These are phyloP conservation scores for Naganishia albida DNA, from an alignment of 1,284 basidiomycete species.

Conservation along the genomic window DNA sequence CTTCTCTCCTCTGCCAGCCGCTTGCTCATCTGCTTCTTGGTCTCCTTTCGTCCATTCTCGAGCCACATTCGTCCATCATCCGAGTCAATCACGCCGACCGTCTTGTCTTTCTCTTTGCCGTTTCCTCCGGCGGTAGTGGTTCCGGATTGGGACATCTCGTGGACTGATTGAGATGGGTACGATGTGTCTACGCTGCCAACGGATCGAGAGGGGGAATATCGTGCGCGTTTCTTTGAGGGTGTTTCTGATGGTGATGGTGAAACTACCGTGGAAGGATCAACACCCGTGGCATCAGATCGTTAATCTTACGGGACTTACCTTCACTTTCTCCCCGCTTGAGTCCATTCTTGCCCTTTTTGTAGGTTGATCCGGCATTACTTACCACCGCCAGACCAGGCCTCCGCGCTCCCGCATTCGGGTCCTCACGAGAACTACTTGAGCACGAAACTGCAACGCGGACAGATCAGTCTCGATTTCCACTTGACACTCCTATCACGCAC, in stretches of 20 bases:
- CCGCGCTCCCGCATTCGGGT: constrained; percentile 8
- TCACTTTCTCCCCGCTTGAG: constrained; percentile 33
- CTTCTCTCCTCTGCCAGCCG: constrained; percentile 29
- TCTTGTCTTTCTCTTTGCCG: constrained; percentile 18
- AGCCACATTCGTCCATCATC: constrained; percentile 26
- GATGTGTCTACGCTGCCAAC: constrained; percentile 16
- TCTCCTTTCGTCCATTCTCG: constrained; percentile 32
- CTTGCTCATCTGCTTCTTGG: constrained; percentile 34
- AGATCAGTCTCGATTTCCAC: neutral
- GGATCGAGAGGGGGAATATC: constrained; percentile 16
- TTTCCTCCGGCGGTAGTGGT: constrained; percentile 4
- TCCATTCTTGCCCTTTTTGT: constrained; percentile 30
- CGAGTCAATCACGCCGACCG: constrained; percentile 14
- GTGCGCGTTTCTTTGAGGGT: constrained; percentile 9
- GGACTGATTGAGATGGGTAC: constrained; percentile 5
- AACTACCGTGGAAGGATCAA: neutral
- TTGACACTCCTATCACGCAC: constrained; percentile 12
- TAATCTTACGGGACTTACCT: constrained; percentile 16
- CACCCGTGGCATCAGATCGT: neutral
- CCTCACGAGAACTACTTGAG: neutral
- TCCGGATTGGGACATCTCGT: constrained; percentile 14
- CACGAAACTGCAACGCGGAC: neutral
- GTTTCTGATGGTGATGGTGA: constrained; percentile 24
- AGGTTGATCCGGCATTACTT: neutral
- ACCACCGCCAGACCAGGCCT: neutral